Evolutionary conservation across 2,329 filamentous ascomycete genomes (phyloP).

Genomic region (Decorospora gaudefroyi): DNA sequence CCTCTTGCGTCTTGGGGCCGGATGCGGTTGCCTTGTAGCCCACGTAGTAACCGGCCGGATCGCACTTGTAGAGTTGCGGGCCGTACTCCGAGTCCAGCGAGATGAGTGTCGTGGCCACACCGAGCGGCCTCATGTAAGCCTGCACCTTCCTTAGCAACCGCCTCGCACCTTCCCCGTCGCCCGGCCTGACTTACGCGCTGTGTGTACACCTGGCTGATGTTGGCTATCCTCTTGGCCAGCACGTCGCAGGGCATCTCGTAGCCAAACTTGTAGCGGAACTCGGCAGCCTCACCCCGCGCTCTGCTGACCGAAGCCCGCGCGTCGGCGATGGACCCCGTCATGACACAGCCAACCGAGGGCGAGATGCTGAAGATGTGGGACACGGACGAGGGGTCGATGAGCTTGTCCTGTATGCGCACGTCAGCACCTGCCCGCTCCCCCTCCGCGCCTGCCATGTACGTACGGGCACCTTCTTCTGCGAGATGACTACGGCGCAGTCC

Average conservation of each 20-base stretch:
- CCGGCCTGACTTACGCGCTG: constrained; percentile 70
- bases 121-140: constrained; percentile 98
- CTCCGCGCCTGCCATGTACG: constrained; percentile 49
- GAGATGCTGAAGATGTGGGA: constrained; percentile 98
- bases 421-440: constrained; percentile 15
- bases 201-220: constrained; percentile 99
- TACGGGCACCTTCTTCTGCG: constrained; percentile 99
- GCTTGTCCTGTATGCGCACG: constrained; percentile 74
- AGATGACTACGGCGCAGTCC: constrained; percentile 94
- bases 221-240: constrained; percentile 92
- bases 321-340: constrained; percentile 98
- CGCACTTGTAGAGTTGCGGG: constrained; percentile 96
- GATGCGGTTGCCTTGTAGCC: constrained; percentile 98
- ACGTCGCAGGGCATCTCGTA: constrained; percentile 99
- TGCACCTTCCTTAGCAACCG: constrained; percentile 49
- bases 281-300: constrained; percentile 91
- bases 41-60: constrained; percentile 96
- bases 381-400: constrained; percentile 96
- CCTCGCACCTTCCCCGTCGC: constrained; percentile 2
- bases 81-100: constrained; percentile 90
- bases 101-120: constrained; percentile 92
- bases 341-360: constrained; percentile 93
- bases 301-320: constrained; percentile 90
- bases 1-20: constrained; percentile 97
- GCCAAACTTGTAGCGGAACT: constrained; percentile 98